A percentile compares a stretch with the other conserved stretches of the same genome.
Conservation (phyloP, 805 yeast genomes). For the Hanseniaspora taiwanica region DNA sequence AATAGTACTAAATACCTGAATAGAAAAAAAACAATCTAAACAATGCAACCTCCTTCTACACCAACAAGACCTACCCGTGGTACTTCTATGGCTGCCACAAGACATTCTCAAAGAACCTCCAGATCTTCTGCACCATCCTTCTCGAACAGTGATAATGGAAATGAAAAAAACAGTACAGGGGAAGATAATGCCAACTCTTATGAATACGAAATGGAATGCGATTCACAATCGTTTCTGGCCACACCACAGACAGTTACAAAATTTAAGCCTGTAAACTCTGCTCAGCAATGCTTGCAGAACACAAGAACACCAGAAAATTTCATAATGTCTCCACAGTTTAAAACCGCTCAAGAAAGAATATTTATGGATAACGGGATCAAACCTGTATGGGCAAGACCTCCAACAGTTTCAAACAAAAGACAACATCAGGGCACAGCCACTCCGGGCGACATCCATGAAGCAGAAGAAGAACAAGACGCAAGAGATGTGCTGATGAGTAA, state of each 20-base stretch:
- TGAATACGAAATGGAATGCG: background rate
- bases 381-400: background rate
- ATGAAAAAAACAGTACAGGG: background rate
- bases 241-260: background rate
- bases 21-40: background rate
- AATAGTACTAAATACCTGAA: no score
- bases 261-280: background rate
- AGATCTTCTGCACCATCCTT: no score
- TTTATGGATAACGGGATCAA: background rate
- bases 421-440: background rate
- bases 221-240: no score
- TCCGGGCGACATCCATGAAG: no score
- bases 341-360: no score
- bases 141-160: no score
- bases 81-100: background rate
- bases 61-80: background rate
- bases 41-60: conserved; percentile 1
- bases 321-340: no score
- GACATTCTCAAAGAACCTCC: background rate
- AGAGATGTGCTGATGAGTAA: background rate
- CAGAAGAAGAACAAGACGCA: background rate
- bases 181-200: background rate
- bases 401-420: background rate
- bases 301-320: background rate
- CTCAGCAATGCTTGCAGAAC: background rate